Evolutionary conservation across 2,329 filamentous ascomycete genomes (phyloP), one percentile per base, ranked within the genome.

Genomic region (Ilyonectria robusta): DNA sequence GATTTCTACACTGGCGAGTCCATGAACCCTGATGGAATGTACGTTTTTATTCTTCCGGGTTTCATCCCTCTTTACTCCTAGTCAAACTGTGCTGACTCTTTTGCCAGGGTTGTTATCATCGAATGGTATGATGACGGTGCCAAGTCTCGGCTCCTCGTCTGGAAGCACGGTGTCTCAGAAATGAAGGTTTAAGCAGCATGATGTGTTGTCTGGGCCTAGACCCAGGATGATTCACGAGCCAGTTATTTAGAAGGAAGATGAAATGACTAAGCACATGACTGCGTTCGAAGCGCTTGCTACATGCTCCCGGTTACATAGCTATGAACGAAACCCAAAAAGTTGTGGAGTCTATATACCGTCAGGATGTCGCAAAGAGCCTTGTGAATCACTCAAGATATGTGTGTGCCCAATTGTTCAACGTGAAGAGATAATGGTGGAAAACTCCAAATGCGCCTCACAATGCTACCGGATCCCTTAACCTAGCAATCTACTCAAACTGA

Each of bases 71-170:
- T n/a, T n/a, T n/a, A n/a, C 26, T 26, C 26, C 6, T 13, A 15
- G 29, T 31, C n/a, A 15, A 29, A 5, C 26, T 23, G 37, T 55
- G 65, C 69, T 72, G 37, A 68, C 62, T 61, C 56, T 31, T 6
- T 47, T 2, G 57, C 29, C 11, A 95, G 93, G 91, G 87, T 97
- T 77, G 87, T 95, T 73, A 93, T 98, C 75, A 92, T 98, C 81
- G 97, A 98, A 89, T 99, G 97, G 90, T 95, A 96, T 78, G 95
- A 97, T 83, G 96, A 98, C 78, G 96, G 96, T 82, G 83, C 92
- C 75, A 98, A 95, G 62, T 96, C 96, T 68, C 99, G 89, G 81
- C 87, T 97, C 78, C 93, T 90, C 75, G 85, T 97, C 86, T 98
- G 95, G 95, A 98, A 98, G 91, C 93, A 98, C 86, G 96, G 95